Percentiles rank a stretch among this genome's conserved stretches.
Evolutionary conservation across 2,329 filamentous ascomycete genomes (phyloP).

Genomic region (Claviceps maximensis): DNA sequence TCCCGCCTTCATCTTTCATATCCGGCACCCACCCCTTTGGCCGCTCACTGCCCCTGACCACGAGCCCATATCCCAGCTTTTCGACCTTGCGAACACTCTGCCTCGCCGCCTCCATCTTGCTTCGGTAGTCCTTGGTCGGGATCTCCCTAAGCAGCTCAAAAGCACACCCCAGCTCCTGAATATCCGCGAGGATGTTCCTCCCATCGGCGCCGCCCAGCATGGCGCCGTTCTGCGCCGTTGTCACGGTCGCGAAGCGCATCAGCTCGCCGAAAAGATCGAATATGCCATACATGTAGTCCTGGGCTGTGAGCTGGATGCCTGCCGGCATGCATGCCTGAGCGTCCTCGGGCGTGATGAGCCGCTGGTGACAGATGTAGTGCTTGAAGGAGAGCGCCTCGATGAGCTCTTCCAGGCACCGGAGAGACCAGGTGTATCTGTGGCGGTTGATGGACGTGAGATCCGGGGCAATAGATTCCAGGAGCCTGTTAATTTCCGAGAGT

Average conservation of each 20-base stretch:
- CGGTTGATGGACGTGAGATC: constrained; percentile 72
- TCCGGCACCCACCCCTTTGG: constrained; percentile 90
- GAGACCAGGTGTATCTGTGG: constrained; percentile 66
- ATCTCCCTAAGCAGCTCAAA: constrained; percentile 61
- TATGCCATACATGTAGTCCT: constrained; percentile 82
- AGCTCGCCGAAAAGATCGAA: constrained; percentile 93
- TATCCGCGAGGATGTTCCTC: constrained; percentile 61
- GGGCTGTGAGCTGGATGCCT: constrained; percentile 53
- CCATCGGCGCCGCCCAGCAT: constrained; percentile 24
- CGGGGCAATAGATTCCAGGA: constrained; percentile 52
- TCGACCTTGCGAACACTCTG: constrained; percentile 91
- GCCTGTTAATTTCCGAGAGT: constrained; percentile 54
- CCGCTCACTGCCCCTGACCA: constrained; percentile 74
- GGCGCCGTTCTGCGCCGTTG: constrained; percentile 60
- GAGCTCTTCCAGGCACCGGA: constrained; percentile 85
- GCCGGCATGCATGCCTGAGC: constrained; percentile 35
- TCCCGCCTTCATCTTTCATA: constrained; percentile 29
- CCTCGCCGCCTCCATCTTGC: constrained; percentile 79
- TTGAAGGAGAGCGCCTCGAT: constrained; percentile 84
- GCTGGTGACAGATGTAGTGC: constrained; percentile 71
- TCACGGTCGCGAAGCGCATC: constrained; percentile 91
- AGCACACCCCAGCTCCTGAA: constrained; percentile 62
- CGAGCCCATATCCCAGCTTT: constrained; percentile 73
- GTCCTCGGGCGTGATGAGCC: constrained; percentile 55
- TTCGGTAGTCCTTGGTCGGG: constrained; percentile 44